Conservation (phyloP, 2,329 filamentous ascomycete genomes). For the Nothophoma quercina region DNA sequence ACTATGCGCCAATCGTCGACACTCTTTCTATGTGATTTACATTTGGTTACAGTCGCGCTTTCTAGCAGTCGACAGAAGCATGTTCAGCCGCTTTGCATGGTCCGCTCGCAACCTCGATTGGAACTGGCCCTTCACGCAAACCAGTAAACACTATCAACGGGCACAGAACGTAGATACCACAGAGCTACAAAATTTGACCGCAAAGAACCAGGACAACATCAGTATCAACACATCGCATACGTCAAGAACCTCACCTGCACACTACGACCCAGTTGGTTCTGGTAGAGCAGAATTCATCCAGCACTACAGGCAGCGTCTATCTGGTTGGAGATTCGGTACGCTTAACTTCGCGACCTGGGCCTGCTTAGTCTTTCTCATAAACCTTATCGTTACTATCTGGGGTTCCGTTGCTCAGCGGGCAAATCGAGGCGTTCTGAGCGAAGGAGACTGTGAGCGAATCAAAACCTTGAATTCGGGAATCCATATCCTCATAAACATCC, state of each 20-base stretch:
- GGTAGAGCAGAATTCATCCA: background rate
- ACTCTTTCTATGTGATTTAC: too few species aligned
- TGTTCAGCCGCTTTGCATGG: too few species aligned
- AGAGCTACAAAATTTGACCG: background rate
- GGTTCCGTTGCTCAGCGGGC: background rate
- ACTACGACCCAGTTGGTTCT: background rate
- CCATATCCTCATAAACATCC: slow-evolving; percentile 58
- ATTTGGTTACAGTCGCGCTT: too few species aligned
- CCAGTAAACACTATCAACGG: background rate
- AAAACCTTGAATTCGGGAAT: background rate
- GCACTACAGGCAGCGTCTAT: background rate
- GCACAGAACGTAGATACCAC: background rate
- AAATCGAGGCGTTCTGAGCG: background rate
- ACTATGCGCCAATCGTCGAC: too few species aligned
- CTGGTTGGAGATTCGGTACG: background rate
- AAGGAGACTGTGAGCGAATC: slow-evolving; percentile 1
- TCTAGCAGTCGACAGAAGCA: too few species aligned
- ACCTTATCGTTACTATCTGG: slow-evolving; percentile 5
- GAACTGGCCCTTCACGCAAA: too few species aligned
- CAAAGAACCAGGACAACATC: background rate
- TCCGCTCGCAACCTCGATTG: too few species aligned
- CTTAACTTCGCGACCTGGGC: slow-evolving; percentile 3
- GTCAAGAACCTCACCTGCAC: background rate
- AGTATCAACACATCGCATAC: background rate
- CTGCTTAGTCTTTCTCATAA: background rate